Evolutionary conservation across 306 rosid species (phyloP).

Genomic region (Trifolium subterraneum): DNA sequence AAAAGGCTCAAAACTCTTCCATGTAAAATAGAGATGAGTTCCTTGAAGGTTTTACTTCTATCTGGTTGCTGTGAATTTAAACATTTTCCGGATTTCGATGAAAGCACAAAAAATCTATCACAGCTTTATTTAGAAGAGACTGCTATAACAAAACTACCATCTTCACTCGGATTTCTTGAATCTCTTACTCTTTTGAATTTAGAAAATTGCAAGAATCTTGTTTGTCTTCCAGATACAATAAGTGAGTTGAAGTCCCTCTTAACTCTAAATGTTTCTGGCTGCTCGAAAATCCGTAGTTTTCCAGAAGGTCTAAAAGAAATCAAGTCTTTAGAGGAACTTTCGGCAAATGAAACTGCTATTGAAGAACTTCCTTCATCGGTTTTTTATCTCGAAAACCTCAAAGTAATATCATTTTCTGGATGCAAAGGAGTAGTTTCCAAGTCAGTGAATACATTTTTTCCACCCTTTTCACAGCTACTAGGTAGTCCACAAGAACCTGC

Average conservation of each 20-base stretch:
- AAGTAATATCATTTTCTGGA: conserved; percentile 37
- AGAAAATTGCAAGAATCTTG: conserved; percentile 43
- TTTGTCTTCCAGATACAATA: conserved; percentile 46
- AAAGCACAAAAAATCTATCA: conserved; percentile 33
- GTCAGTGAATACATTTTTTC: conserved; percentile 12
- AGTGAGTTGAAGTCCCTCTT: conserved; percentile 39
- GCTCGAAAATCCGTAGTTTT: conserved; percentile 32
- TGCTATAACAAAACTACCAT: conserved; percentile 35
- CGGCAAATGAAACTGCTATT: conserved; percentile 34
- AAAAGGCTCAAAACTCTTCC: conserved; percentile 44
- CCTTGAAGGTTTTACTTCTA: conserved; percentile 36
- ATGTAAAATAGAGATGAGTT: conserved; percentile 41
- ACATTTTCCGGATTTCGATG: conserved; percentile 43
- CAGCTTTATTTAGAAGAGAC: conserved; percentile 37
- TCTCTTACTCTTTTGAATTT: conserved; percentile 36
- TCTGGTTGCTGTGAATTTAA: conserved; percentile 44
- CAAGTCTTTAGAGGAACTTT: conserved; percentile 38
- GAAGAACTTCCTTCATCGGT: conserved; percentile 45
- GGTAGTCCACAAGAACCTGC: conserved; percentile 2
- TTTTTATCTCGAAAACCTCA: conserved; percentile 32
- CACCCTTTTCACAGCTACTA: conserved; percentile 18
- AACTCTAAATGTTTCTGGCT: conserved; percentile 41
- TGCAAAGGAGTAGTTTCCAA: conserved; percentile 39
- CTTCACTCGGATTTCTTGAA: conserved; percentile 42
- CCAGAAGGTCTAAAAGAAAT: conserved; percentile 40